Conservation (phyloP, 2,329 filamentous ascomycete genomes). For the Diaporthe citriasiana region DNA sequence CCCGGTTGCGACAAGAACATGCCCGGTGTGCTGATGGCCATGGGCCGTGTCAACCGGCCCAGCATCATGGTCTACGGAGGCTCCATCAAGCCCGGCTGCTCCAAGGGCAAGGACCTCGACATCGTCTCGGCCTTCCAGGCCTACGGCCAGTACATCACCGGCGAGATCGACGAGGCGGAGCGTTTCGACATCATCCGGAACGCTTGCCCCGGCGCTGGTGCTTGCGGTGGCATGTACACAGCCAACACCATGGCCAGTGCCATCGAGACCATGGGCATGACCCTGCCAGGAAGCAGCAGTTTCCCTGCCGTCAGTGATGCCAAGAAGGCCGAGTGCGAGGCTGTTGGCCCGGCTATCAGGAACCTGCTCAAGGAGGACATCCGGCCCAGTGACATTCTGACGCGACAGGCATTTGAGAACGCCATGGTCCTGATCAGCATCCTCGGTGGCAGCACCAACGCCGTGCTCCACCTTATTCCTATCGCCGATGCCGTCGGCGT, state of each 20-base stretch:
- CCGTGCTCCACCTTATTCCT: slow-evolving; percentile 86
- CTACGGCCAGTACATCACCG: slow-evolving; percentile 94
- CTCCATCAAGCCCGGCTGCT: slow-evolving; percentile 92
- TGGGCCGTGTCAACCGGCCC: slow-evolving; percentile 94
- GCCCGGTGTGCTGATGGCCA: slow-evolving; percentile 92
- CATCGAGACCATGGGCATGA: slow-evolving; percentile 81
- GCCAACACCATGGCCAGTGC: slow-evolving; percentile 84
- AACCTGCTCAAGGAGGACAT: slow-evolving; percentile 83
- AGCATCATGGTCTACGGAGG: slow-evolving; percentile 98
- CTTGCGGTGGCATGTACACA: slow-evolving; percentile 89
- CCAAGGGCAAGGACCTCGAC: slow-evolving; percentile 83
- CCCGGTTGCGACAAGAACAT: slow-evolving; percentile 99
- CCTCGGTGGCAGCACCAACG: slow-evolving; percentile 87
- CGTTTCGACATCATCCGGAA: slow-evolving; percentile 95
- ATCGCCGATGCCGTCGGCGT: slow-evolving; percentile 86
- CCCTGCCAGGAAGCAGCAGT: slow-evolving; percentile 85
- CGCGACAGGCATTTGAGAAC: slow-evolving; percentile 84
- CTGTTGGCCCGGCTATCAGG: slow-evolving; percentile 80
- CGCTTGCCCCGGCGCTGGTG: slow-evolving; percentile 87
- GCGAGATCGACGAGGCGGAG: slow-evolving; percentile 90
- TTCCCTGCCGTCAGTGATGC: slow-evolving; percentile 80
- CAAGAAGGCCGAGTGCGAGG: slow-evolving; percentile 81
- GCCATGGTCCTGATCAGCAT: slow-evolving; percentile 88
- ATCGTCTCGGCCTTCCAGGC: slow-evolving; percentile 98
- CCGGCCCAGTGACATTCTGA: slow-evolving; percentile 82